Evolutionary conservation across 1,284 basidiomycete species (phyloP), one percentile per base, ranked within the genome.

Genomic region (Coniferiporia weirii): DNA sequence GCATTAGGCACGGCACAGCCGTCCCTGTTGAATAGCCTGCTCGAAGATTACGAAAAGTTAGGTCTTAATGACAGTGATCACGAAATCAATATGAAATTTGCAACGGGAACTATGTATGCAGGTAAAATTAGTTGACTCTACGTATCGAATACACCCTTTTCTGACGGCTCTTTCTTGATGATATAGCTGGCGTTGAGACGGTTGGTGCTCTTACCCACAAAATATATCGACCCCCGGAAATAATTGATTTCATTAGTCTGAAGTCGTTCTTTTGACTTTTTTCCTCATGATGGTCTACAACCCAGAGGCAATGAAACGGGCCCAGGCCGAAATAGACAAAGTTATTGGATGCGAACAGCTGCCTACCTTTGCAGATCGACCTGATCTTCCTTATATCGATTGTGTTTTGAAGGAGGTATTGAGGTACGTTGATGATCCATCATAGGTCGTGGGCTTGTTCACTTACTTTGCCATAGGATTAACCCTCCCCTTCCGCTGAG

Each of bases 211-310:
- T 56, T 22, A 3, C 17, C 7, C 36, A 12, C 4, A 19, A 7
- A 4, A 10, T 9, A 15, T 32, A 10, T 36, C 32, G 17, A 43
- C 10, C 34, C 32, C 46, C 13, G 9, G 7, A 35, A 15, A 9
- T 56, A 17, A 54, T 52, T 40, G 19, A n/a, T 34, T 4, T 20
- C 20, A 40, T 19, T 36, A 59, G 57, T 34, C 61, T 4, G 45
- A 43, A 38, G 51, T 52, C 9, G 38, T 43, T 3, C 20, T 60
- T 4, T n/a, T 17, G 34, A 55, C 54, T 3, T 62, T 60, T 44
- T 50, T 61, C 10, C 63, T 64, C 40, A 17, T 55, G 48, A 59
- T 64, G 56, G 40, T 59, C 34, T 44, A 52, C 32, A 38, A 62
- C 19, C 63, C 63, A 1, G 61, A 61, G 3, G 57, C 62, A 4